phyloP scores from a whole-genome alignment of 345 rosid genomes.

The Bruguiera gymnorhiza region DNA sequence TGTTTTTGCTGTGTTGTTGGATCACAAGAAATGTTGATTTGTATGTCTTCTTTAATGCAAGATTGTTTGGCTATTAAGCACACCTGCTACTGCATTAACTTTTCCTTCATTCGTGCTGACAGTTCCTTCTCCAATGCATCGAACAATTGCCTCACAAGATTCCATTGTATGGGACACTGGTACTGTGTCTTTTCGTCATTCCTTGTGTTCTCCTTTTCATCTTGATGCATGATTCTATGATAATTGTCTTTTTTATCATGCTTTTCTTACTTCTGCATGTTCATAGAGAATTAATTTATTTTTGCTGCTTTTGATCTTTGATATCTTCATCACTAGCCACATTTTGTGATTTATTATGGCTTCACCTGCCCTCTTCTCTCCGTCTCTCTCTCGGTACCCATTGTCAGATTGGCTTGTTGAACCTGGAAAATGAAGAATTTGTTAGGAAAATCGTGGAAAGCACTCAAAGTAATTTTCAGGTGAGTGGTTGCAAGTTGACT shows the following conservation, averaged over 20 bases:
- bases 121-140: constrained; percentile 79
- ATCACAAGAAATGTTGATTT: too few relatives aligned
- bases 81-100: not conserved
- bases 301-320: not conserved
- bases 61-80: not conserved
- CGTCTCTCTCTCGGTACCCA: not conserved
- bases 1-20: too few relatives aligned
- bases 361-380: not conserved
- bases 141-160: constrained; percentile 92
- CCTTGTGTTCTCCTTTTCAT: not conserved
- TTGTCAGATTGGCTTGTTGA: constrained; percentile 73
- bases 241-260: not conserved
- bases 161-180: constrained; percentile 87
- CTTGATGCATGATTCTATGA: not conserved
- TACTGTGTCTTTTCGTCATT: constrained; percentile 32
- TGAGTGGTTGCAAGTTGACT: constrained; percentile 21
- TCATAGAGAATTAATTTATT: too few relatives aligned
- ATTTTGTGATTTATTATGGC: not conserved
- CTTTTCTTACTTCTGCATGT: too few relatives aligned
- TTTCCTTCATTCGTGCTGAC: constrained; percentile 22
- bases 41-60: not conserved
- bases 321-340: not conserved
- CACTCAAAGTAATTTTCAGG: constrained; percentile 70
- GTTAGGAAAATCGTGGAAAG: constrained; percentile 52
- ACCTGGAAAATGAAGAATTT: constrained; percentile 94